Percentiles rank a stretch among this genome's conserved stretches.
These are phyloP conservation scores for Vigna angularis DNA, from an alignment of 306 rosid genomes.

Conservation along the genomic window DNA sequence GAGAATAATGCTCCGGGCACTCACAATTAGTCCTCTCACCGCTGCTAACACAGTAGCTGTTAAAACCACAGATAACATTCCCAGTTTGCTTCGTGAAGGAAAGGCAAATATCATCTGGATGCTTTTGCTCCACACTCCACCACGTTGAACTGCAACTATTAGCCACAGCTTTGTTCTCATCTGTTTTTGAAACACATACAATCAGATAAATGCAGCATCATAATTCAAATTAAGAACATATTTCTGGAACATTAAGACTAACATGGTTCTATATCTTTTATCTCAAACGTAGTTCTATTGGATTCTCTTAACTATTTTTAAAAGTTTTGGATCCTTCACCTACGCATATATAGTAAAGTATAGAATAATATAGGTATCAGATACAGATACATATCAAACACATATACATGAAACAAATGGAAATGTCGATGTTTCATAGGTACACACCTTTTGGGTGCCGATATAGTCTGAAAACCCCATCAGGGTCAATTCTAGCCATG, in stretches of 20 bases:
- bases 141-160: conserved; percentile 7
- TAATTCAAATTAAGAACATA: not conserved
- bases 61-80: conserved; percentile 4
- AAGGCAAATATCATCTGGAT: conserved; percentile 46
- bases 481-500: conserved; percentile 43
- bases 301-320: not conserved
- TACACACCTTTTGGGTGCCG: not conserved
- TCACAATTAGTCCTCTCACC: conserved; percentile 17
- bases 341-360: too few relatives aligned
- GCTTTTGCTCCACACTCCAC: not conserved
- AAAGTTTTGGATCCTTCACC: not conserved
- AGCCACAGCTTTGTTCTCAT: not conserved
- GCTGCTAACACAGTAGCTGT: conserved; percentile 8
- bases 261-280: not conserved
- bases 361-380: not conserved
- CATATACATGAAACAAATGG: not conserved
- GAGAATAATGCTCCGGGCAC: conserved; percentile 43
- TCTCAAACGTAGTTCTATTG: not conserved
- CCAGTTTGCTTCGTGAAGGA: not conserved
- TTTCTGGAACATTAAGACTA: not conserved
- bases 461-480: conserved; percentile 26
- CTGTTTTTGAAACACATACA: not conserved
- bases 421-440: not conserved
- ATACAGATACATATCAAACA: not conserved
- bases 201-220: not conserved